These are phyloP conservation scores for Oryza meyeriana DNA, from an alignment of 176 grass and related monocot species.

Conservation along the genomic window DNA sequence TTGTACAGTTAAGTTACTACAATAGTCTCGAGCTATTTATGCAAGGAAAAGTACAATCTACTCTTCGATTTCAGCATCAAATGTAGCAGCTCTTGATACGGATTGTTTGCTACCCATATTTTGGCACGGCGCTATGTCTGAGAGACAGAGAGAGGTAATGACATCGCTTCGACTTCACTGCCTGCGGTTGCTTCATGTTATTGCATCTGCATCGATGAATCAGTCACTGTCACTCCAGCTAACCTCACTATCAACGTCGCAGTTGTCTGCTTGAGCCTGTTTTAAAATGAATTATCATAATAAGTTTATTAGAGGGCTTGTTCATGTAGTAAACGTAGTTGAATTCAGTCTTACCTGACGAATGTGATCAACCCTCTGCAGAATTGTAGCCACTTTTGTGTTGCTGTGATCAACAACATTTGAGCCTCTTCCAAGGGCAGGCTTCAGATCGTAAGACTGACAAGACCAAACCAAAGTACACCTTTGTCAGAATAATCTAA, in stretches of 20 bases:
- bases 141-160: background rate
- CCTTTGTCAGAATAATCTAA: slow-evolving; percentile 1
- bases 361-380: slow-evolving; percentile 69
- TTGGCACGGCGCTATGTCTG: background rate
- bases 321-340: background rate
- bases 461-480: background rate
- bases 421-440: slow-evolving; percentile 26
- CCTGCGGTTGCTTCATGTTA: background rate
- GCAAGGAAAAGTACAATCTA: background rate
- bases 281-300: background rate
- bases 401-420: slow-evolving; percentile 37
- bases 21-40: background rate
- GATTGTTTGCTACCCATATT: background rate
- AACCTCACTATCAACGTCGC: slow-evolving; percentile 13
- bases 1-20: background rate
- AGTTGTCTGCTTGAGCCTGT: slow-evolving; percentile 35
- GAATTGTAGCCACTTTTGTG: slow-evolving; percentile 46
- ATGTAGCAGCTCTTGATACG: background rate
- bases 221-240: slow-evolving; percentile 43
- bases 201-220: background rate
- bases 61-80: background rate
- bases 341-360: slow-evolving; percentile 37
- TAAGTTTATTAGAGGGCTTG: background rate
- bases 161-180: background rate
- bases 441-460: slow-evolving; percentile 53